A percentile compares a stretch with the other conserved stretches of the same genome.
phyloP scores from a whole-genome alignment of 2,329 filamentous ascomycete species.

The Xenosphaeropsis pyriputrescens region DNA sequence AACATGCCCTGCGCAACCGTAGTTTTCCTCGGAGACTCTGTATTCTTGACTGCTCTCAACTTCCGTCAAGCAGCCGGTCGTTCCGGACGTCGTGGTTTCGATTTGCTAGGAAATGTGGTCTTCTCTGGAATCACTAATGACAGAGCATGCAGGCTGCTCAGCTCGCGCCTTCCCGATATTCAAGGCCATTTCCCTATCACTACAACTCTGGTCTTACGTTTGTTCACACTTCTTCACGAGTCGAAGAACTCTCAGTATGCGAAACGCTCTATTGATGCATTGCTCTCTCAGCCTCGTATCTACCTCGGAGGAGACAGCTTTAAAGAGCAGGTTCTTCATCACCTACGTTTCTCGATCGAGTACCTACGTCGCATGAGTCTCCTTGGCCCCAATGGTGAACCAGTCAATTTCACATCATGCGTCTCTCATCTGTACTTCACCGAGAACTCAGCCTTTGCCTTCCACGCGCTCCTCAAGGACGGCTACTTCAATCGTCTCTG shows the following conservation, averaged over 20 bases:
- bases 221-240: conserved; percentile 52
- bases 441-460: conserved; percentile 61
- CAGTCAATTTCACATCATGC: conserved; percentile 58
- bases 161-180: conserved; percentile 57
- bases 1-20: conserved; percentile 79
- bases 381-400: conserved; percentile 41
- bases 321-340: conserved; percentile 57
- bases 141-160: conserved; percentile 55
- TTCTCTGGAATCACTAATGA: conserved; percentile 50
- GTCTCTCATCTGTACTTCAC: conserved; percentile 65
- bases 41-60: conserved; percentile 60
- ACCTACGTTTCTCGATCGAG: conserved; percentile 68
- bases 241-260: conserved; percentile 50
- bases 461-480: conserved; percentile 55
- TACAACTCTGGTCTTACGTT: conserved; percentile 53
- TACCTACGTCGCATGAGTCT: conserved; percentile 58
- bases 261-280: conserved; percentile 43
- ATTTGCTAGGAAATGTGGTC: conserved; percentile 67
- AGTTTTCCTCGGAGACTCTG: conserved; percentile 59
- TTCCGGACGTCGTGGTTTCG: conserved; percentile 68
- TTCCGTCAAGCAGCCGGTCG: conserved; percentile 66
- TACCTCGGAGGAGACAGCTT: conserved; percentile 56
- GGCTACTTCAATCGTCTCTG: conserved; percentile 58
- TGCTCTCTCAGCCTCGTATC: conserved; percentile 55
- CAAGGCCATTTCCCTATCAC: conserved; percentile 69